Base-by-base conservation (phyloP, 805 yeast species). In the Wickerhamiella cacticola region DNA sequence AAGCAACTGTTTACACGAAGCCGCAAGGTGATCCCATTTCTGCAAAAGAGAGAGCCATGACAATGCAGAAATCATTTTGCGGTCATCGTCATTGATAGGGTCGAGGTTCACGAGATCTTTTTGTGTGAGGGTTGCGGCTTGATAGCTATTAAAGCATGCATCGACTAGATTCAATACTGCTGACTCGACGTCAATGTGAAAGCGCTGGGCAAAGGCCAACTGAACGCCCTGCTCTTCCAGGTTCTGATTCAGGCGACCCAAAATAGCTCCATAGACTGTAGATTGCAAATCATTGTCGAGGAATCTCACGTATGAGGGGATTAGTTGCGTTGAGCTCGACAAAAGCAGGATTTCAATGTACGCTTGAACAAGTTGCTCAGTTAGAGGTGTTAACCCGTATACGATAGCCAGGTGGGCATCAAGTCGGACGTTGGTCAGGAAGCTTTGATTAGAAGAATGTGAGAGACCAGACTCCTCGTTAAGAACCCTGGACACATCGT, bases 301-400 rank as follows among this genome's bases (percentile, higher is more conserved):
- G 16, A 43, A 43, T 10, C 46, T 23, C 16, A 43, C 18, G 23
- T 43, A 43, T 25, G 46, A 29, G 18, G 45, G 36, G 26, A 29
- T 25, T 2, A 16, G 6, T 13, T 28, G 22, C 8, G 29, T 7
- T 3, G 16, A 5, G 10, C 33, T 29, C 7, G 22, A 24, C 24
- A 21, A 5, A 16, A 41, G 2, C n/a, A 41, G 26, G 18, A 16
- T 19, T 21, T 41, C 45, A 18, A 41, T 41, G 22, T 41, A 41
- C 16, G 45, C 45, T 3, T 41, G 38, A 3, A 41, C 13, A 28
- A 41, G 45, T 13, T 7, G 28, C 21, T 41, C 36, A 16, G 35
- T 41, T 15, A n/a, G n/a, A 2, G 28, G 28, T 2, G 16, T 18
- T 18, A 29, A 26, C 19, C 36, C 36, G 28, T 19, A 16, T 13